Base-by-base conservation (phyloP, 2,329 filamentous ascomycete genomes). In the Nannizziopsis barbatae region DNA sequence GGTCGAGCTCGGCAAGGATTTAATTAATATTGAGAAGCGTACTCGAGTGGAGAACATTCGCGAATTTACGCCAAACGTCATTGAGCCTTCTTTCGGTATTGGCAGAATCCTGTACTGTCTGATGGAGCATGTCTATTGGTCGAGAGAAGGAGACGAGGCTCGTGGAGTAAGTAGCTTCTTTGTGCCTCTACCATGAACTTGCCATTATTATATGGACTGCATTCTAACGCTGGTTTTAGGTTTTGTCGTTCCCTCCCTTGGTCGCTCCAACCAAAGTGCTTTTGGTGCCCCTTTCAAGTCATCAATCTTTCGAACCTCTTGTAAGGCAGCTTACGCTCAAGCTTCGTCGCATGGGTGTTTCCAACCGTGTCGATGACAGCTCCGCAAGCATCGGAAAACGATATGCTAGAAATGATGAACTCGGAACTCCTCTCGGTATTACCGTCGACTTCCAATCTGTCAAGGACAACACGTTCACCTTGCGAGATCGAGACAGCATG, bases 71-170 rank as follows among this genome's bases (percentile, higher is more conserved):
- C 90, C 90, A 52, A 95, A 95, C 63, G 88, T 94, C 42, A 93
- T 96, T 58, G 92, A 98, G 72, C 92, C 90, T 1, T 96, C 90
- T 0, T 98, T 96, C 60, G 90, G 90, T 74, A 94, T 96, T 61
- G 92, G 90, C 52, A 81, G 90, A 59, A 95, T 96, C 54, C 73
- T 96, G 50, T 96, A 95, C 73, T 82, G 84, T 52, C 72, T 98
- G 60, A 84, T 94, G 63, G 92, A 98, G 72, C 92, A 98, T 70
- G 81, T 79, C 65, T 98, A 89, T 77, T 98, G 92, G 90, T 86
- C 82, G 47, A 84, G 92, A 55, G 82, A 81, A 56, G 81, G 78
- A 54, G 85, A 90, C 57, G 88, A 92, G 65, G 83, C 87, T 47
- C 85, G 89, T 64, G 84, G 84, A 68, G 87, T 90, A 81, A 76